phyloP scores from a whole-genome alignment of 169 alveolate genomes.

The Cryptosporidium meleagridis region DNA sequence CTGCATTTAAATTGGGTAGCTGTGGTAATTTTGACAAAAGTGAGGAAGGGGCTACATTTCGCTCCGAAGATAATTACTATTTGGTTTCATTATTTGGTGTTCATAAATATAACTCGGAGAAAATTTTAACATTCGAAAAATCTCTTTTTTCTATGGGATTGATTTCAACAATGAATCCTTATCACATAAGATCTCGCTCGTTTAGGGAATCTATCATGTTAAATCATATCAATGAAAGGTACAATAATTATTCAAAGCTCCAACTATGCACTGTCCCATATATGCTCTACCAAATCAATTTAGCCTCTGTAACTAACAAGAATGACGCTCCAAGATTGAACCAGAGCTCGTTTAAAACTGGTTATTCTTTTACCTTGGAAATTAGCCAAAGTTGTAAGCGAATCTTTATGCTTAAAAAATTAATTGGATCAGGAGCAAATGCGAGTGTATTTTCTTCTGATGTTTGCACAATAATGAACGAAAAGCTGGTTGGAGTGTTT shows the following conservation, averaged over 20 bases:
- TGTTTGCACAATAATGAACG: conserved; percentile 45
- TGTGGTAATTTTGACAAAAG: conserved; percentile 46
- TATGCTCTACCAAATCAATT: conserved; percentile 40
- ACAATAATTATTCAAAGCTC: conserved; percentile 22
- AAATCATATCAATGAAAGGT: conserved; percentile 36
- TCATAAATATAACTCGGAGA: neutral
- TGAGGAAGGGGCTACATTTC: conserved; percentile 7
- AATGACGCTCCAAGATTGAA: conserved; percentile 29
- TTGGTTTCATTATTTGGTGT: conserved; percentile 20
- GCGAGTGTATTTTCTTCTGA: conserved; percentile 72
- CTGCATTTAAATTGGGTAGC: neutral
- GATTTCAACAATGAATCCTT: conserved; percentile 48
- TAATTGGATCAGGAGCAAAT: conserved; percentile 71
- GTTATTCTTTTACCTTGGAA: conserved; percentile 49
- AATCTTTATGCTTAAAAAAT: conserved; percentile 27
- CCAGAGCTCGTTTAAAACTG: conserved; percentile 21
- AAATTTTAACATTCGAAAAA: neutral
- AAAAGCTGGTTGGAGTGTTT: conserved; percentile 10
- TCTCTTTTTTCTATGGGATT: conserved; percentile 26
- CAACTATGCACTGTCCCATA: conserved; percentile 3
- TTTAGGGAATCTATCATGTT: conserved; percentile 67
- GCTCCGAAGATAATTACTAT: conserved; percentile 24
- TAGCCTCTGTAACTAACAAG: conserved; percentile 1
- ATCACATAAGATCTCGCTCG: conserved; percentile 57
- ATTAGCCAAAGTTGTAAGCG: conserved; percentile 21